A percentile compares a stretch with the other conserved stretches of the same genome.
Evolutionary conservation across 257 asterid genomes (phyloP).

Genomic region (Capsicum baccatum): DNA sequence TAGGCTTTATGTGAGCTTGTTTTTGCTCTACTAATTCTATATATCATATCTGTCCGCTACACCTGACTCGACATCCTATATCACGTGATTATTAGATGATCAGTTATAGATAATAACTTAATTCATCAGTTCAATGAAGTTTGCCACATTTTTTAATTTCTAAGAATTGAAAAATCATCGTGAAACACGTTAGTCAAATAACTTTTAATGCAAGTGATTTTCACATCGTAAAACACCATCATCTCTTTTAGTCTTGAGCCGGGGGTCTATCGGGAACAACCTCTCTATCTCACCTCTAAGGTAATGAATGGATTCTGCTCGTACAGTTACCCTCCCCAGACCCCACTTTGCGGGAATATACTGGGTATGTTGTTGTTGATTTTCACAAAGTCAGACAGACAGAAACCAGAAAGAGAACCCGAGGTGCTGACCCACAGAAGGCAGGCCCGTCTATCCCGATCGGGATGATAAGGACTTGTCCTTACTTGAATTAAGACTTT

Average conservation of each 20-base stretch:
- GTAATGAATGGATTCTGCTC: too few species aligned
- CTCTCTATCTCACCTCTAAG: too few species aligned
- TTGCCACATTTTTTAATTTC: background rate
- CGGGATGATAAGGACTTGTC: too few species aligned
- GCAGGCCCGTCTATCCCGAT: too few species aligned
- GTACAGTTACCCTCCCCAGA: too few species aligned
- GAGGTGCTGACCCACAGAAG: too few species aligned
- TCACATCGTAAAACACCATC: background rate
- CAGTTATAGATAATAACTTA: background rate
- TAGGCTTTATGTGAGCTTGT: background rate
- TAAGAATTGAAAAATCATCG: background rate
- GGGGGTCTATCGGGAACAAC: too few species aligned
- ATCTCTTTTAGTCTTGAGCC: too few species aligned
- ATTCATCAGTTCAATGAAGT: constrained; percentile 12
- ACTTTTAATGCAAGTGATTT: background rate
- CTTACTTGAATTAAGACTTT: too few species aligned
- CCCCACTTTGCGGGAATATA: too few species aligned
- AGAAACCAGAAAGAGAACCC: too few species aligned
- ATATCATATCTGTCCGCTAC: background rate
- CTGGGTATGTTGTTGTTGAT: too few species aligned
- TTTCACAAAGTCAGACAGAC: background rate
- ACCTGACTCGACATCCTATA: background rate
- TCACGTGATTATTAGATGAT: background rate
- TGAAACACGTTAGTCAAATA: background rate
- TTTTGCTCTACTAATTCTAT: background rate